Evolutionary conservation across 75 land plant species (phyloP), one percentile per base, ranked within the genome.

Genomic region (Larix kaempferi): DNA sequence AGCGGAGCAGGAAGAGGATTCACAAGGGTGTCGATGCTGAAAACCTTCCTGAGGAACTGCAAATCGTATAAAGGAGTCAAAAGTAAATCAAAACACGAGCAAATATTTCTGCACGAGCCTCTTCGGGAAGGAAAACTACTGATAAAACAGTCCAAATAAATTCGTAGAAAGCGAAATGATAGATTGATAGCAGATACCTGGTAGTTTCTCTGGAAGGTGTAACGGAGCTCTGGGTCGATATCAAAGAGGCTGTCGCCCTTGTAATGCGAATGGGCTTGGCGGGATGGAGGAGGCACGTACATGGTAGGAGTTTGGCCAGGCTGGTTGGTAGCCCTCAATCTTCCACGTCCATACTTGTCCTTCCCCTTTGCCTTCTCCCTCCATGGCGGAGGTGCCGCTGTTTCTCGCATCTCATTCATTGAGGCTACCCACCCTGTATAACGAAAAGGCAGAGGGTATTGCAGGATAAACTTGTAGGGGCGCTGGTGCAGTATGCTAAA

Each of bases 1-100:
- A 92, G 80, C 3, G 89, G 90, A 13, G 92, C 89, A 77, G 99
- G 99, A 73, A 96, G 95, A 80, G 99, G 99, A 76, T 86, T 89
- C 73, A 96, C 87, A 66, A 94, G 26, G 0, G 98, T 94, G 77
- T 96, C 99, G 15, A 94, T 81, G 79, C 89, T 94, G 75, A 96
- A 96, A 22, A 88, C 97, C 59, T 90, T 80, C 76, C 80, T 83
- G 39, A 96, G 76, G 84, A 96, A 96, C 99, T 96, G 91, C 81
- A 82, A 76, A 67, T 44, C 25, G 26, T 80, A 12, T 26, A 39
- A 17, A 69, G 77, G 22, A 35, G 35, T 49, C 10, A 49, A 29
- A 41, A 60, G 44, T 17, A 0, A 73, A 74, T 57, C 37, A 11
- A 10, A 49, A 1, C 10, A 49, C 1, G 12, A 49, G 54, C 54